Evolutionary conservation across 1,139 yeast species (phyloP), one percentile per base, ranked within the genome.

Genomic region (Yamadazyma jaroonii): DNA sequence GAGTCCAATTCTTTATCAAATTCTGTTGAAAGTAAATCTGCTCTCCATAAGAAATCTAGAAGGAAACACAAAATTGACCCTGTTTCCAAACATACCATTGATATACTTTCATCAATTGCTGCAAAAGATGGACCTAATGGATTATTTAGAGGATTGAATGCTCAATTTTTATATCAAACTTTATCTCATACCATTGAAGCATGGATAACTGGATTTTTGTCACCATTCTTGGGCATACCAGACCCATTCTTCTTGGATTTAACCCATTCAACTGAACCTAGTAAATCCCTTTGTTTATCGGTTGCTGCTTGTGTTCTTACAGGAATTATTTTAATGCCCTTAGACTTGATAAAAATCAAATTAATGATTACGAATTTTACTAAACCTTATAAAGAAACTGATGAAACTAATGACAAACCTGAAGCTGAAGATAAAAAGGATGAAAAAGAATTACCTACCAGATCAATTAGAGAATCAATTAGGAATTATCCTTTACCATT

Each of bases 231-330:
- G 40, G 85, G 87, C 11, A 78, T 88, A n/a, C 96, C 96, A 0
- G 97, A 89, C 55, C 96, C 97, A 1, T 81, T 83, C 47, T 84
- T 87, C 57, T 80, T 88, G 46, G 96, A 87, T 48, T 74, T 87
- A 45, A 74, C 88, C 21, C 95, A 85, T 53, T 84, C 92, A 25
- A 81, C 90, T 3, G 88, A 83, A 47, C 89, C 95, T 1, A 64
- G 79, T 40, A 67, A 75, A 36, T 81, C 95, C 11, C 66, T 89
- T 20, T 62, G 79, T 40, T 66, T 88, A 13, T 81, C 88, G 1
- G 74, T 89, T 3, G 63, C 79, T 27, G 92, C 95, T 0, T 77
- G 87, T 36, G 79, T 87, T 0, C 56, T 84, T 28, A 81, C 96
- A 0, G 87, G 90, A 1, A 57, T 89, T n/a, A 54, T 86, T 3